Conservation (phyloP, 129 eudicot genomes). For the Escallonia herrerae region DNA sequence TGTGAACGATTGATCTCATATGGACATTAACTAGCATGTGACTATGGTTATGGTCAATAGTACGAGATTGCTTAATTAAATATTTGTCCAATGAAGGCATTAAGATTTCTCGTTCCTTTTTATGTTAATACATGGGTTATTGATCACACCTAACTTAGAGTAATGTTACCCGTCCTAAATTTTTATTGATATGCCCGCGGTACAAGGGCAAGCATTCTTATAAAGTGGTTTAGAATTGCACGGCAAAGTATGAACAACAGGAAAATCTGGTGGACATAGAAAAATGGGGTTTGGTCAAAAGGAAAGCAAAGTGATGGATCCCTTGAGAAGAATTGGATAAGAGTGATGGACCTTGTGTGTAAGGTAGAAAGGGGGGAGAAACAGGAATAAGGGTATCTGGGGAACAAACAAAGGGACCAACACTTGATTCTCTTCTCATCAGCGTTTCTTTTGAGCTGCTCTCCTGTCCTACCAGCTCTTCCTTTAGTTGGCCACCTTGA, state of each 20-base stretch:
- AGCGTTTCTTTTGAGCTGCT: not conserved
- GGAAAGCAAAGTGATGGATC: slow-evolving; percentile 12
- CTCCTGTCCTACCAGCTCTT: not conserved
- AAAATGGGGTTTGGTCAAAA: slow-evolving; percentile 5
- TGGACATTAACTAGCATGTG: too few species aligned
- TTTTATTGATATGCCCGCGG: too few species aligned
- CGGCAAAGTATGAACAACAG: not conserved
- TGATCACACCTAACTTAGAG: too few species aligned
- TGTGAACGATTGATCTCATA: too few species aligned
- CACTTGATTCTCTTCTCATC: slow-evolving; percentile 3
- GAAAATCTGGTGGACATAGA: not conserved
- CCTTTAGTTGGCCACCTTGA: slow-evolving; percentile 14
- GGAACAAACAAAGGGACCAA: slow-evolving; percentile 7
- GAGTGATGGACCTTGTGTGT: not conserved
- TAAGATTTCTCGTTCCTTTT: too few species aligned
- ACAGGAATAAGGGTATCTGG: not conserved
- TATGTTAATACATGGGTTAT: too few species aligned
- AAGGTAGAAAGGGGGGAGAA: not conserved
- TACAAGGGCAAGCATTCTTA: too few species aligned
- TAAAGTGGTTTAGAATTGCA: too few species aligned
- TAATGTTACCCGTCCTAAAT: too few species aligned
- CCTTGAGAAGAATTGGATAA: not conserved
- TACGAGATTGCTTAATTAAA: too few species aligned
- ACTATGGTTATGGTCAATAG: too few species aligned
- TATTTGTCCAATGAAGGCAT: too few species aligned